These are phyloP conservation scores for Aspergillus phoenicis DNA, from an alignment of 2,329 filamentous ascomycete genomes.

Conservation along the genomic window DNA sequence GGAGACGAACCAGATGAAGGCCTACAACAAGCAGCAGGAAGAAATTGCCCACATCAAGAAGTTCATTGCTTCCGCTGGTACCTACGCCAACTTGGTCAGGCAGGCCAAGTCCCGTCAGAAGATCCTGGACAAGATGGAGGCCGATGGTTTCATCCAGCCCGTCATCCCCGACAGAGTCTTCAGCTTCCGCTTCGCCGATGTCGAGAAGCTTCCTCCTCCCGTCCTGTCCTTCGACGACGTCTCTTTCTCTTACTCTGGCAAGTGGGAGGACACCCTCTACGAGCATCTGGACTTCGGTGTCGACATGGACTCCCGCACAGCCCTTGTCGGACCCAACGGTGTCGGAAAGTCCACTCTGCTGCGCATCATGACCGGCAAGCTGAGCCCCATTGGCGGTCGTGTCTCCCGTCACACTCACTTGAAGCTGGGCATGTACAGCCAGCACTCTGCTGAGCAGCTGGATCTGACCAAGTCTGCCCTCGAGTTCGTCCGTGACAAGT, in stretches of 20 bases:
- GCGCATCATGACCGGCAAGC: constrained; percentile 93
- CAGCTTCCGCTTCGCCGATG: constrained; percentile 96
- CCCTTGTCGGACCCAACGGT: constrained; percentile 97
- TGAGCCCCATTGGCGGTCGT: constrained; percentile 77
- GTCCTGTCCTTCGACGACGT: constrained; percentile 96
- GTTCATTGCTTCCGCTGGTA: constrained; percentile 99
- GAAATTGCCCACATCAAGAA: constrained; percentile 99
- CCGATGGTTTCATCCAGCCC: constrained; percentile 95
- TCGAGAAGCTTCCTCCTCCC: constrained; percentile 97
- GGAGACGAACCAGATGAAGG: constrained; percentile 98
- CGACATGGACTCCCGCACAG: constrained; percentile 98
- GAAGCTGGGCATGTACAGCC: constrained; percentile 96
- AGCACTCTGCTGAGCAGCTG: constrained; percentile 97
- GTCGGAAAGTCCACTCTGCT: constrained; percentile 97
- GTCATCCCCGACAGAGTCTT: constrained; percentile 85
- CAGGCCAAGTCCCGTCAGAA: constrained; percentile 99
- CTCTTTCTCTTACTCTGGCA: constrained; percentile 95
- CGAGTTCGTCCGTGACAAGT: constrained; percentile 97
- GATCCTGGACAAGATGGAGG: constrained; percentile 99
- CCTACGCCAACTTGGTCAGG: constrained; percentile 97
- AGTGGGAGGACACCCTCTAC: constrained; percentile 88
- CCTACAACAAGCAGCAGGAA: constrained; percentile 98
- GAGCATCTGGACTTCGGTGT: constrained; percentile 97
- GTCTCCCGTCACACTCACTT: constrained; percentile 95
- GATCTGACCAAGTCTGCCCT: constrained; percentile 97